Evolutionary conservation across 139 green algal species (phyloP).

Genomic region (Chlamydomonas urium): DNA sequence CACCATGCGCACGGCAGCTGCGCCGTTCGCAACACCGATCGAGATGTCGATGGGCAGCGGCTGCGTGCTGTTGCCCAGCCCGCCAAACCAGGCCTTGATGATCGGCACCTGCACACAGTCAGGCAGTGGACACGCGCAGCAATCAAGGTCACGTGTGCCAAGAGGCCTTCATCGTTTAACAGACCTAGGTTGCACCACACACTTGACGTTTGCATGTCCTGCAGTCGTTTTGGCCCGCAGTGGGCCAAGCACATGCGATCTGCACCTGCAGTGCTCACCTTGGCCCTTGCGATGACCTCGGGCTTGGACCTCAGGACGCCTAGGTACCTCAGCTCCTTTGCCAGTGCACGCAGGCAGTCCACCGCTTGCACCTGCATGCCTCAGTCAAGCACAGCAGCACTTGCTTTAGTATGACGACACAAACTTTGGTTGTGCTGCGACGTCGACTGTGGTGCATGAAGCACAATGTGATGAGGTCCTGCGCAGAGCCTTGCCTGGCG

Average conservation of each 20-base stretch:
- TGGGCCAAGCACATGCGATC: too few relatives aligned
- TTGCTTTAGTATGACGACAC: too few relatives aligned
- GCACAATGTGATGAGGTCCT: too few relatives aligned
- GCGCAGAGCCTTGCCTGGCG: too few relatives aligned
- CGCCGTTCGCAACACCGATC: slow-evolving; percentile 66
- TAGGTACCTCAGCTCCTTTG: not conserved
- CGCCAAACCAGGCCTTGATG: slow-evolving; percentile 58
- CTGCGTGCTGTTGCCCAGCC: not conserved
- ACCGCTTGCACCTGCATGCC: not conserved
- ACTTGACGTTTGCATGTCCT: too few relatives aligned
- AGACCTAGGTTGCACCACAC: not conserved
- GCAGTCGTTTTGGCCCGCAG: too few relatives aligned
- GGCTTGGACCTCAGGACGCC: slow-evolving; percentile 1
- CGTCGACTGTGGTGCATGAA: too few relatives aligned
- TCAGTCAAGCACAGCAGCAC: too few relatives aligned
- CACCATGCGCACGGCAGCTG: slow-evolving; percentile 28
- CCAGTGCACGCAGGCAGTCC: not conserved
- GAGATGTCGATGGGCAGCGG: slow-evolving; percentile 58
- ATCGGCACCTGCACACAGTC: slow-evolving; percentile 56
- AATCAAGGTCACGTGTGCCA: not conserved
- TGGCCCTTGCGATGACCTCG: slow-evolving; percentile 3
- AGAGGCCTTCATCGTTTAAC: not conserved
- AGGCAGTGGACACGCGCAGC: not conserved
- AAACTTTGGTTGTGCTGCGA: too few relatives aligned
- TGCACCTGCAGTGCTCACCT: slow-evolving; percentile 1